Conservation (phyloP, 257 asterid species). For the Perilla frutescens region DNA sequence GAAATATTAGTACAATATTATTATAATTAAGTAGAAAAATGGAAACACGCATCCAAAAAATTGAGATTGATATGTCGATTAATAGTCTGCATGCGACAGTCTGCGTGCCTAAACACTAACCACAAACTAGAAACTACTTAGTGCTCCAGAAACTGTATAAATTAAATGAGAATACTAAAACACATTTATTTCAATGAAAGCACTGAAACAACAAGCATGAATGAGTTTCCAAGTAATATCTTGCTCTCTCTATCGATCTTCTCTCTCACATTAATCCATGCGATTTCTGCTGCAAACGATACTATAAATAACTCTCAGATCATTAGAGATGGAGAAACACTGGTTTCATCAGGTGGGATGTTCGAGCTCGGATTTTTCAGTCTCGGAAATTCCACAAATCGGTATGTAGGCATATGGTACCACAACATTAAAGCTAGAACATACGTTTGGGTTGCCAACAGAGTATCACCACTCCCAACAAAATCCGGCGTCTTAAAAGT, state of each 20-base stretch:
- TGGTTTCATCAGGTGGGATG: slow-evolving; percentile 13
- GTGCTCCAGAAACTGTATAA: too few relatives aligned
- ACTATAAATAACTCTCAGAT: background rate
- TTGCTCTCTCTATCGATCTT: background rate
- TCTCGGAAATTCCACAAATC: background rate
- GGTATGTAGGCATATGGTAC: slow-evolving; percentile 14
- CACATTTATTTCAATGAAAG: background rate
- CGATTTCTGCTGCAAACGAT: slow-evolving; percentile 5
- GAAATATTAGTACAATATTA: too few relatives aligned
- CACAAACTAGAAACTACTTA: too few relatives aligned
- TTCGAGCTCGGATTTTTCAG: slow-evolving; percentile 10
- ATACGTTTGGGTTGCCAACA: slow-evolving; percentile 5
- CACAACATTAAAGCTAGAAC: background rate
- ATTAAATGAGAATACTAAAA: background rate
- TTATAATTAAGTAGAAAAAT: too few relatives aligned
- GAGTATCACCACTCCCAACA: background rate
- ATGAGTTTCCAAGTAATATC: too few relatives aligned
- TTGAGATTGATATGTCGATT: too few relatives aligned
- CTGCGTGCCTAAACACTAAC: too few relatives aligned
- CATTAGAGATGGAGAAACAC: background rate
- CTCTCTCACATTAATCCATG: background rate
- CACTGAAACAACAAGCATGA: too few relatives aligned
- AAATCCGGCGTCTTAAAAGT: slow-evolving; percentile 4
- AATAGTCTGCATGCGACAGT: too few relatives aligned
- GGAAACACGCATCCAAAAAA: too few relatives aligned